Conservation (phyloP, 2,329 filamentous ascomycete genomes). For the Colletotrichum sublineola region DNA sequence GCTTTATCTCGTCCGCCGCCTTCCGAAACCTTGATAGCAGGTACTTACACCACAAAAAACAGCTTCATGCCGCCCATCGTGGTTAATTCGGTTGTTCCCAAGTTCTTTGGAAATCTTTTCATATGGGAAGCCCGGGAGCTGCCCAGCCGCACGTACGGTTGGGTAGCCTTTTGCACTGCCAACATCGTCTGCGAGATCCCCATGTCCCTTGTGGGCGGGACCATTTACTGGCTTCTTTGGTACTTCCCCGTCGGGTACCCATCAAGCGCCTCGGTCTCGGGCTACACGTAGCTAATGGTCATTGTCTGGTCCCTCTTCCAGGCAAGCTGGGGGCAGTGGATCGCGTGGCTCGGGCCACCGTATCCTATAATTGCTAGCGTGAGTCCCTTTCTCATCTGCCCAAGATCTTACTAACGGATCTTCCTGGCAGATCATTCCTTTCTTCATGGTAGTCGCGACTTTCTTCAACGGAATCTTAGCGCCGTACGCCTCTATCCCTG, state of each 20-base stretch:
- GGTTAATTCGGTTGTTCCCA: slow-evolving; percentile 79
- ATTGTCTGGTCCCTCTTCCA: slow-evolving; percentile 84
- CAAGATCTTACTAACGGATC: not conserved
- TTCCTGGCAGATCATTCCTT: slow-evolving; percentile 69
- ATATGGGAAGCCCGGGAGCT: slow-evolving; percentile 82
- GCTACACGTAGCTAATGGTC: slow-evolving; percentile 84
- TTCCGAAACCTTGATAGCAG: not conserved
- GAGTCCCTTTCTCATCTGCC: slow-evolving; percentile 43
- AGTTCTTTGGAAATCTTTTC: slow-evolving; percentile 79
- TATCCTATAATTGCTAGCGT: slow-evolving; percentile 83
- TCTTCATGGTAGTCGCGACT: slow-evolving; percentile 84
- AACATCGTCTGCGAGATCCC: slow-evolving; percentile 82
- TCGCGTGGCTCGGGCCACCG: slow-evolving; percentile 82
- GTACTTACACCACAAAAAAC: no score
- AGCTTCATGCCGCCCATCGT: slow-evolving; percentile 75
- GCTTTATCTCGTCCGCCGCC: no score
- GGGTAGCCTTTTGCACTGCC: slow-evolving; percentile 81
- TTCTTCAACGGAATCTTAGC: slow-evolving; percentile 79
- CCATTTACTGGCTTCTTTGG: slow-evolving; percentile 81
- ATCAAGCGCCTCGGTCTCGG: slow-evolving; percentile 67
- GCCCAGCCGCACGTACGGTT: slow-evolving; percentile 81
- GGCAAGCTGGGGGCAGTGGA: slow-evolving; percentile 86
- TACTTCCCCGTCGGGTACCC: slow-evolving; percentile 82
- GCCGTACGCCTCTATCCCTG: slow-evolving; percentile 52
- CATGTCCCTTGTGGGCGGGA: slow-evolving; percentile 71